Evolutionary conservation across 1,139 yeast species (phyloP), one percentile per base, ranked within the genome.

Genomic region (Sugiyamaella novakii): DNA sequence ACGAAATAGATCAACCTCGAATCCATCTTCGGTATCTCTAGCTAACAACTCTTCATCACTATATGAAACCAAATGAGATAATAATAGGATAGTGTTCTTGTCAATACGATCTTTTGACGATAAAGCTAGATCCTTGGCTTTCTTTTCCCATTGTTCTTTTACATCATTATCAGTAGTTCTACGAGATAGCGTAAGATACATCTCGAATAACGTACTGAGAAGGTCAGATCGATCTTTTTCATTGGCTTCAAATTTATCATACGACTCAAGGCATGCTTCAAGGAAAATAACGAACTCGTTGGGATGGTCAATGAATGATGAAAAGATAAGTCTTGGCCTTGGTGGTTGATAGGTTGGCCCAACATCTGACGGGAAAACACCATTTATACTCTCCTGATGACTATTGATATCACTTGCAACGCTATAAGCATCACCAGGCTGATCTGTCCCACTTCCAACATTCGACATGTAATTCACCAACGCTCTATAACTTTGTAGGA

Each of bases 261-360:
- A 87, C 6, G 87, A 77, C 58, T 84, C 88, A 14, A 89, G 71
- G 60, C 97, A 88, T 0, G 98, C 97, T 63, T 92, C 98, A 49
- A 92, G 69, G 58, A 94, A 91, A n/a, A 87, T 86, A 15, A 91
- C 95, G 74, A 92, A 91, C 61, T 91, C 94, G 61, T 83, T 79
- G 0, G 95, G 89, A 62, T 86, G 88, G 59, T 84, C 80, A 12
- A 87, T 80, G 65, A 92, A 94, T 1, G 95, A 81, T 1, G 95
- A 82, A 63, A 89, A 94, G 2, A 92, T 87, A 36, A 92, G 73
- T 47, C 91, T 78, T 2, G 98, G 98, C 49, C 83, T 78, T 1
- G 99, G 98, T 1, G 98, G 97, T 50, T 85, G 83, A 63, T 91
- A 91, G 0, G 96, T 87, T 1, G 95, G 92, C 4, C 18, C 22